A percentile compares a stretch with the other conserved stretches of the same genome.
Conservation (phyloP, 2,329 filamentous ascomycete genomes). For the Pseudocercospora eumusae region DNA sequence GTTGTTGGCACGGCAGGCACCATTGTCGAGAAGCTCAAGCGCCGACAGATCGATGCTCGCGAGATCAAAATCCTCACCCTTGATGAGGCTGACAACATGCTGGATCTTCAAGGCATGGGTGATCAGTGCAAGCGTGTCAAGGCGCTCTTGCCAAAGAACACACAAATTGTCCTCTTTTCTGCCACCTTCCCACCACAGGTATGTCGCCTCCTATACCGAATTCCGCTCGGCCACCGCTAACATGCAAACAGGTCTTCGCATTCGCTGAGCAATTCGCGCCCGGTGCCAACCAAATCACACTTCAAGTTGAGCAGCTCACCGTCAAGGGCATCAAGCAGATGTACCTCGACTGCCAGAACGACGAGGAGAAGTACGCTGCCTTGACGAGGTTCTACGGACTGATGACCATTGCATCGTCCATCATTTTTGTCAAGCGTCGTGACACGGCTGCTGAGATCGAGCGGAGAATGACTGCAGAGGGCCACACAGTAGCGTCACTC, state of each 20-base stretch:
- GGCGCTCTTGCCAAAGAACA: constrained; percentile 66
- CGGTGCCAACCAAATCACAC: constrained; percentile 79
- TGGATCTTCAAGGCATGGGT: constrained; percentile 91
- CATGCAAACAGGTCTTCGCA: constrained; percentile 60
- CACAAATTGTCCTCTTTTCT: constrained; percentile 94
- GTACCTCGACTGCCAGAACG: constrained; percentile 87
- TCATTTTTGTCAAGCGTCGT: constrained; percentile 96
- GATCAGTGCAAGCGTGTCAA: constrained; percentile 94
- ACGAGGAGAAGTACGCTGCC: constrained; percentile 81
- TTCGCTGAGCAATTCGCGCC: constrained; percentile 86
- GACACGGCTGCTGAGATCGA: constrained; percentile 84
- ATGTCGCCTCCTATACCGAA: not conserved
- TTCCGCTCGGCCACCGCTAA: not conserved
- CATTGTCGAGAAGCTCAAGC: constrained; percentile 81
- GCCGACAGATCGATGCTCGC: constrained; percentile 69
- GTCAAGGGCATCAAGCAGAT: constrained; percentile 97
- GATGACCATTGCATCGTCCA: constrained; percentile 94
- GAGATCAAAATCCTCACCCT: constrained; percentile 81
- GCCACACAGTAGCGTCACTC: constrained; percentile 86
- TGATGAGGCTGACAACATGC: constrained; percentile 98
- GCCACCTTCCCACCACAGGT: constrained; percentile 81
- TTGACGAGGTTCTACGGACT: constrained; percentile 92
- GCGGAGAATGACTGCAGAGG: constrained; percentile 79
- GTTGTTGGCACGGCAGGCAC: constrained; percentile 94
- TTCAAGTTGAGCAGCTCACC: constrained; percentile 87